Conservation (phyloP, 306 rosid species). For the Dryas drummondii region DNA sequence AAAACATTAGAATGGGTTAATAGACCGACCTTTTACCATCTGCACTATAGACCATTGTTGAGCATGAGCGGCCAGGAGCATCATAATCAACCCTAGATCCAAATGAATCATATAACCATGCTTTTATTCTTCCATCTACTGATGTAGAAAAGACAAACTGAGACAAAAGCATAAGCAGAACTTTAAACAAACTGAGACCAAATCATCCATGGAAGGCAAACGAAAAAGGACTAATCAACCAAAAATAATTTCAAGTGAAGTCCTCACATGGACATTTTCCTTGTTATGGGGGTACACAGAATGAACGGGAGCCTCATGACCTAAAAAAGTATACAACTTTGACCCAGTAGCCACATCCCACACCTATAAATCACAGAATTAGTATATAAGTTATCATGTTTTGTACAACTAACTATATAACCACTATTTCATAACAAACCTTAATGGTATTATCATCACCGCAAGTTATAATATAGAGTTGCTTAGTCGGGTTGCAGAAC, state of each 20-base stretch:
- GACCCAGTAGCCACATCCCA: slow-evolving; percentile 83
- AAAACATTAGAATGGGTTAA: slow-evolving; percentile 14
- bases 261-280: slow-evolving; percentile 71
- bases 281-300: slow-evolving; percentile 82
- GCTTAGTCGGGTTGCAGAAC: slow-evolving; percentile 30
- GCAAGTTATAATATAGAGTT: slow-evolving; percentile 40
- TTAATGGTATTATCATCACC: slow-evolving; percentile 57
- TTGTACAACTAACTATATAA: not conserved
- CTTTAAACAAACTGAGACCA: slow-evolving; percentile 22
- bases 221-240: not conserved
- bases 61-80: slow-evolving; percentile 81
- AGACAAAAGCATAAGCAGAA: slow-evolving; percentile 10
- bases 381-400: slow-evolving; percentile 12
- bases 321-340: slow-evolving; percentile 65
- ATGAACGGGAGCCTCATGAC: slow-evolving; percentile 87
- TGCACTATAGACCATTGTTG: slow-evolving; percentile 77
- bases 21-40: slow-evolving; percentile 79
- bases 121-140: slow-evolving; percentile 60
- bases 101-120: slow-evolving; percentile 73
- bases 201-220: slow-evolving; percentile 12
- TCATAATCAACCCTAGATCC: slow-evolving; percentile 84
- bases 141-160: slow-evolving; percentile 76
- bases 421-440: slow-evolving; percentile 37
- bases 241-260: slow-evolving; percentile 12
- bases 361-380: slow-evolving; percentile 46